phyloP scores from a whole-genome alignment of 2,329 filamentous ascomycete genomes.

The Fusarium multiceps region DNA sequence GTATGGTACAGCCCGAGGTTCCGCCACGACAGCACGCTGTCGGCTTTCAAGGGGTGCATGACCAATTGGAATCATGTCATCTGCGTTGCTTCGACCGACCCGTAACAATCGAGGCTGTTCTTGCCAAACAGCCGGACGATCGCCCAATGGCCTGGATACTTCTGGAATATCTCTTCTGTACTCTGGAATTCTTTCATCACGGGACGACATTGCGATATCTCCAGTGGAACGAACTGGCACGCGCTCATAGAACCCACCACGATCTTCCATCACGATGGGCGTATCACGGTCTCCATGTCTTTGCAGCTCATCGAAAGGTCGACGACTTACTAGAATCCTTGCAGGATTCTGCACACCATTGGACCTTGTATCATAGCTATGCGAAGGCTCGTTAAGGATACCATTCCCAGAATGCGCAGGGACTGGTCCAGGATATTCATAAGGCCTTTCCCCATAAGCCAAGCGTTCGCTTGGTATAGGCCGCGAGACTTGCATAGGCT shows the following conservation, averaged over 20 bases:
- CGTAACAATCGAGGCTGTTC: constrained; percentile 35
- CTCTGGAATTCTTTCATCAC: constrained; percentile 27
- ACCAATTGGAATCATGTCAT: constrained; percentile 37
- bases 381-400: constrained; percentile 5
- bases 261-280: constrained; percentile 55
- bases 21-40: constrained; percentile 14
- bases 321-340: constrained; percentile 39
- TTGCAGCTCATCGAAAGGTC: constrained; percentile 48
- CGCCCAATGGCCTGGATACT: constrained; percentile 22
- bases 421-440: constrained; percentile 23
- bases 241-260: constrained; percentile 53
- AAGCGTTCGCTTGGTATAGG: constrained; percentile 31
- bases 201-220: constrained; percentile 15
- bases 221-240: constrained; percentile 38
- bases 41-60: constrained; percentile 20
- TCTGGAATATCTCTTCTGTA: constrained; percentile 26
- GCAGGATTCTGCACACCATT: constrained; percentile 31
- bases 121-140: constrained; percentile 37
- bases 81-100: constrained; percentile 33
- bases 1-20: constrained; percentile 18
- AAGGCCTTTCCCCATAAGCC: constrained; percentile 11
- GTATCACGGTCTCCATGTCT: constrained; percentile 49
- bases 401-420: constrained; percentile 14
- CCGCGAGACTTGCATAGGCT: constrained; percentile 26
- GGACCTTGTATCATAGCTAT: constrained; percentile 26